Evolutionary conservation across 345 rosid species (phyloP).

Genomic region (Gossypium turneri): DNA sequence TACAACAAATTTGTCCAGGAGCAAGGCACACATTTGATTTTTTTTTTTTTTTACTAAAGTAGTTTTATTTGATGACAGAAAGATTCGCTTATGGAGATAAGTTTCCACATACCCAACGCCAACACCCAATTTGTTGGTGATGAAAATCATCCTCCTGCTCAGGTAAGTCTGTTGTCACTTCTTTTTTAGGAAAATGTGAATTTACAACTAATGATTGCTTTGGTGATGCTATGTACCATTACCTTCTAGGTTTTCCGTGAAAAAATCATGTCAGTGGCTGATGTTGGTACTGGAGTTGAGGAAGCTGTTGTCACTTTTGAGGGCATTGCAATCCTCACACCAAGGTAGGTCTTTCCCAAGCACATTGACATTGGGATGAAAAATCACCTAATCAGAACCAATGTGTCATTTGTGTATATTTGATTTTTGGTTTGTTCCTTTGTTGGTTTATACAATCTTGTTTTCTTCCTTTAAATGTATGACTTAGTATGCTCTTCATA

Average conservation of each 20-base stretch:
- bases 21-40: background rate
- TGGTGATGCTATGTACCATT: conserved; percentile 5
- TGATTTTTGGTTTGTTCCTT: conserved; percentile 8
- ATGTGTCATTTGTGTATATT: background rate
- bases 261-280: conserved; percentile 68
- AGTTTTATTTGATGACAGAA: conserved; percentile 43
- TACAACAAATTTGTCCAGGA: background rate
- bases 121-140: conserved; percentile 93
- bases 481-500: conserved; percentile 16
- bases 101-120: conserved; percentile 85
- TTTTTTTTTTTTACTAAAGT: background rate
- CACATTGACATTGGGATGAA: background rate
- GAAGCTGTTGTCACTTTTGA: conserved; percentile 93
- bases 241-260: conserved; percentile 70
- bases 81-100: conserved; percentile 94
- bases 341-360: conserved; percentile 49
- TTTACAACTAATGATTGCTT: background rate
- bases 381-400: background rate
- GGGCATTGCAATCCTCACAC: conserved; percentile 88
- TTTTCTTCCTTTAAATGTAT: conserved; percentile 6
- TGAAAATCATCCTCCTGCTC: conserved; percentile 83
- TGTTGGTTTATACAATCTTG: background rate
- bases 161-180: conserved; percentile 39
- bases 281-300: conserved; percentile 83
- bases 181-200: background rate